Evolutionary conservation across 306 rosid species (phyloP), one percentile per base, ranked within the genome.

Genomic region (Quercus glauca): DNA sequence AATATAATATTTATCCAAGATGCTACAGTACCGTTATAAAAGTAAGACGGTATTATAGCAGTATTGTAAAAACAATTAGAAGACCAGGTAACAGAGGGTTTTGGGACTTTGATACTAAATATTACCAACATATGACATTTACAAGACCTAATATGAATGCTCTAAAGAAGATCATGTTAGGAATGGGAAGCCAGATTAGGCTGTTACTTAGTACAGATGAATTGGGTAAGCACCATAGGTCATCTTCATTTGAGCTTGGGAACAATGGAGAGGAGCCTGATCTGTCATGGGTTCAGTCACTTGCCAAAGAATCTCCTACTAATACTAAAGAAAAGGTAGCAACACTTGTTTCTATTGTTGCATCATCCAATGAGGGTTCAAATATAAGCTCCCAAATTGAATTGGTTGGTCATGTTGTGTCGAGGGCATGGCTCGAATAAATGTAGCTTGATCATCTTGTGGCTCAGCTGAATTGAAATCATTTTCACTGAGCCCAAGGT

Each of bases 251-350:
- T 29, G 33, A 29, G 33, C 5, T 29, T 29, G 33, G 33, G 33
- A 29, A 29, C 86, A 92, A 90, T 41, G 93, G 94, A 1, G 98
- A 94, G 87, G 98, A 94, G 81, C 97, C 96, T 1, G 97, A 94
- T 85, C 81, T 94, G 18, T 94, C 97, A 10, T 94, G 98, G 97
- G 97, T 94, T 81, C 96, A 92, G 64, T 92, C 96, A 25, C 98
- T 94, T 21, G 98, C 90, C 65, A 92, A 90, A 79, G 96, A 94
- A 82, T 90, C 97, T 84, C 96, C 97, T 31, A 88, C 89, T 8
- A 96, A 94, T 57, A 76, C 82, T 51, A 94, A 89, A 82, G 98
- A 89, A 57, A 90, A 82, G 81, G 74, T 83, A 69, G 76, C 83
- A 59, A 77, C 83, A 19, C 68, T 82, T 4, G 74, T 69, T 59